These are phyloP conservation scores for Musa troglodytarum DNA, from an alignment of 176 grass and related monocot genomes.

Conservation along the genomic window DNA sequence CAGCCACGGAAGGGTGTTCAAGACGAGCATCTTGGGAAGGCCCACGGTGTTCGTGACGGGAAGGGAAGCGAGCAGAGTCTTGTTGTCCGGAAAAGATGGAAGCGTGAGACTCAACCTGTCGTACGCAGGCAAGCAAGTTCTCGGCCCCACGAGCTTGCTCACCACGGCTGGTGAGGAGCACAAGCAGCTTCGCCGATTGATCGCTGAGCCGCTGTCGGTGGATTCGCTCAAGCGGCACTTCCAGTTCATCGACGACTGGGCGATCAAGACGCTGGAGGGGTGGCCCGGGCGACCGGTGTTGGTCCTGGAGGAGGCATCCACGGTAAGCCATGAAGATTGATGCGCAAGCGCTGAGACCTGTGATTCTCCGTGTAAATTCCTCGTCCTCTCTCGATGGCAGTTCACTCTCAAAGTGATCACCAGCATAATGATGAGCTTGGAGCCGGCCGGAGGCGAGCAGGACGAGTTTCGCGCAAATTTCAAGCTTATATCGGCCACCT, in stretches of 20 bases:
- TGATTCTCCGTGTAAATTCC: background rate
- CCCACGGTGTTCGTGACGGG: conserved; percentile 60
- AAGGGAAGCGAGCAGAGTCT: conserved; percentile 51
- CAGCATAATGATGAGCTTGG: conserved; percentile 60
- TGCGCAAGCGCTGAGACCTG: background rate
- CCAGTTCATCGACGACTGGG: conserved; percentile 39
- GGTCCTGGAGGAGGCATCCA: conserved; percentile 48
- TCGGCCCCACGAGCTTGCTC: conserved; percentile 52
- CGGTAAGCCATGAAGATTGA: conserved; percentile 8
- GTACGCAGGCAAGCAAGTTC: conserved; percentile 64
- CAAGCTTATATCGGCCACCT: conserved; percentile 61
- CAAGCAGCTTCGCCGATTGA: conserved; percentile 51
- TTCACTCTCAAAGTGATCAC: conserved; percentile 71
- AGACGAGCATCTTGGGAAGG: conserved; percentile 52
- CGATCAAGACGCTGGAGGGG: conserved; percentile 32
- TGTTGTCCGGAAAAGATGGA: conserved; percentile 66
- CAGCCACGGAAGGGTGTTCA: conserved; percentile 70
- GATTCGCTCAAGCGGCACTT: conserved; percentile 53
- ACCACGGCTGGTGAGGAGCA: conserved; percentile 63
- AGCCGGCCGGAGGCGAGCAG: conserved; percentile 48
- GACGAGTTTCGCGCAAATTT: conserved; percentile 57
- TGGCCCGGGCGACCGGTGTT: conserved; percentile 39
- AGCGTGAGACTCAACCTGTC: conserved; percentile 59
- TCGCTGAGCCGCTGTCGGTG: conserved; percentile 50
- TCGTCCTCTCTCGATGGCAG: conserved; percentile 8